Evolutionary conservation across 176 grass and related monocot genomes (phyloP).

Genomic region (Leersia perrieri): DNA sequence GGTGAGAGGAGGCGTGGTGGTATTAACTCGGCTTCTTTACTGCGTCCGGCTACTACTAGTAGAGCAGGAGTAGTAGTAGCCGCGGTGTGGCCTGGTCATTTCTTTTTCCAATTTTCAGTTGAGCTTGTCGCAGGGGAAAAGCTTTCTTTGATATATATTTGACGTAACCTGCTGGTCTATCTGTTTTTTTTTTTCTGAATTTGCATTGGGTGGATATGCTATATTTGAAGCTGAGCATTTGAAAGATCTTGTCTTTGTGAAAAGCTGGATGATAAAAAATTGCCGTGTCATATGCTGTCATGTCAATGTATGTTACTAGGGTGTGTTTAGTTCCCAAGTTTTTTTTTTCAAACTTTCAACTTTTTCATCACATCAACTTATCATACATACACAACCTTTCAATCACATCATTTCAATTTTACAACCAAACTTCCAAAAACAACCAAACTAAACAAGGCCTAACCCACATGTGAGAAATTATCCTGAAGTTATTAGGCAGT

Average conservation of each 20-base stretch:
- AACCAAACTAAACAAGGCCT: no score
- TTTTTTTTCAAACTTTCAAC: no score
- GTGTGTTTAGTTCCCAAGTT: no score
- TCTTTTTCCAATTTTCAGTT: background rate
- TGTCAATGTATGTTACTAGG: background rate
- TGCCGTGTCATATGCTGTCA: background rate
- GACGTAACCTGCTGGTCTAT: background rate
- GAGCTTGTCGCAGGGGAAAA: background rate
- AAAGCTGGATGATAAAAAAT: background rate
- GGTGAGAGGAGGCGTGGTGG: conserved; percentile 19
- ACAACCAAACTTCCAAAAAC: no score
- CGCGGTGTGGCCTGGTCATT: background rate
- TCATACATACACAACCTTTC: no score
- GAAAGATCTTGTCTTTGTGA: background rate
- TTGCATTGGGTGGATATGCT: background rate
- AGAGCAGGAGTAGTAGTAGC: background rate
- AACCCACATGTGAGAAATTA: background rate
- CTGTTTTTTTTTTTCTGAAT: background rate
- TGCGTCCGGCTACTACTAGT: background rate
- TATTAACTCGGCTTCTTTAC: conserved; percentile 45
- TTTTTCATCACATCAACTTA: no score
- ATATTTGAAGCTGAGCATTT: background rate
- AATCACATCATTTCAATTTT: no score
- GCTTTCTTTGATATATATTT: background rate
- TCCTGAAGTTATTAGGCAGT: background rate